Evolutionary conservation across 2,329 filamentous ascomycete genomes (phyloP), one percentile per base, ranked within the genome.

Genomic region (Monosporascus sp.): DNA sequence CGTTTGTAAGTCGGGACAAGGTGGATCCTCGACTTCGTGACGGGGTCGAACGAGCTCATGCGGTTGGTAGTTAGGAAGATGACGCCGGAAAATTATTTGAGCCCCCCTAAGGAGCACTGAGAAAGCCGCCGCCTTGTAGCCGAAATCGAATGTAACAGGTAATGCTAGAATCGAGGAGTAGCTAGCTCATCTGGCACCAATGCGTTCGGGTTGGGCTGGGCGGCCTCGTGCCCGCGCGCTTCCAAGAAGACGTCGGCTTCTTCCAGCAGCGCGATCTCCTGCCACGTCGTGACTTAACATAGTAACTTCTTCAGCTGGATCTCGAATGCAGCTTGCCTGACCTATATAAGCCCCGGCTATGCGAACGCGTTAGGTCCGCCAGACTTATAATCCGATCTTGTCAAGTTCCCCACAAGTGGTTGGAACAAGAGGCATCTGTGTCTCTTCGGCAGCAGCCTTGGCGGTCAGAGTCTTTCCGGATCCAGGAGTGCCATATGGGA

Each of bases 1-100:
- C 57, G 16, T 48, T 48, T 47, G 47, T 65, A 75, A 48, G 69
- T 68, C 0, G 75, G 64, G 17, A 66, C 67, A 11, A 74, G 63
- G 56, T 76, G 70, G 45, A 76, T 70, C 1, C 72, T 64, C 1
- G 73, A 75, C 54, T 69, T 70, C 61, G 75, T 75, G 0, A 75
- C 75, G 17, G 69, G 67, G 52, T 78, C 76, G 48, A 78, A 72
- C 2, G 66, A 58, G 9, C 41, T 54, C 5, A 64, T 61, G 1
- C 64, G 64, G 19, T 76, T 79, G 17, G 74, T 77, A 0, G 75
- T 78, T 16, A 78, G 64, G 59, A 73, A 75, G 7, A 75, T 63
- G 41, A 75, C 70, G 5, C 74, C 74, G 7, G 63, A 59, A 49
- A 73, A 75, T 59, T 73, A 74, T 55, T 75, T 72, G 8, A 75